Percentiles rank a stretch among this genome's conserved stretches.
These are phyloP conservation scores for Paramecium biaurelia DNA, from an alignment of 73 alveolate species.

Conservation along the genomic window DNA sequence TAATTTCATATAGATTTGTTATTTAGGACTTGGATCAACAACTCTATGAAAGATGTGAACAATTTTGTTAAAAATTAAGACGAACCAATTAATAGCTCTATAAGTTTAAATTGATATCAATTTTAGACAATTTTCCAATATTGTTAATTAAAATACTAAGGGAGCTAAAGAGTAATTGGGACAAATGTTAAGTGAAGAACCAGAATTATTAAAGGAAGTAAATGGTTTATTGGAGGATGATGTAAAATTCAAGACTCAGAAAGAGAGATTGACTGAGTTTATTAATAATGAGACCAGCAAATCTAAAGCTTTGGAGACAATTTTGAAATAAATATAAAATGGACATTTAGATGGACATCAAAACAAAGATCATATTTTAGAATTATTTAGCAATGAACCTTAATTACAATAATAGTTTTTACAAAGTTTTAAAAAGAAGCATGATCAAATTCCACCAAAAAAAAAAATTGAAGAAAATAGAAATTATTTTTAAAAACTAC, in stretches of 20 bases:
- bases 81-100: slow-evolving; percentile 29
- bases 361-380: neutral
- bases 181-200: slow-evolving; percentile 3
- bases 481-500: slow-evolving; percentile 18
- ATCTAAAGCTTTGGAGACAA: neutral
- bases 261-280: slow-evolving; percentile 16
- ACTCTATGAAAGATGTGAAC: slow-evolving; percentile 34
- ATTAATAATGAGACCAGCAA: neutral
- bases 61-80: slow-evolving; percentile 23
- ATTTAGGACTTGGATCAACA: slow-evolving; percentile 5
- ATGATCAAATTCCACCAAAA: neutral
- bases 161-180: slow-evolving; percentile 9
- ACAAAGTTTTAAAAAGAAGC: neutral
- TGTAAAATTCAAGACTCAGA: slow-evolving; percentile 16
- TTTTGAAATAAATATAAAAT: slow-evolving; percentile 5
- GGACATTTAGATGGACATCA: neutral
- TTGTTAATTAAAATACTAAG: neutral
- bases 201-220: slow-evolving; percentile 26
- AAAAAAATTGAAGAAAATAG: slow-evolving; percentile 1
- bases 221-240: slow-evolving; percentile 33
- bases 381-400: neutral
- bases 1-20: neutral
- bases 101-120: neutral
- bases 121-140: slow-evolving; percentile 23
- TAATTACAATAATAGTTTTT: neutral